A percentile compares a stretch with the other conserved stretches of the same genome.
These are phyloP conservation scores for Cystofilobasidium ferigula DNA, from an alignment of 768 basidiomycete genomes.

Conservation along the genomic window DNA sequence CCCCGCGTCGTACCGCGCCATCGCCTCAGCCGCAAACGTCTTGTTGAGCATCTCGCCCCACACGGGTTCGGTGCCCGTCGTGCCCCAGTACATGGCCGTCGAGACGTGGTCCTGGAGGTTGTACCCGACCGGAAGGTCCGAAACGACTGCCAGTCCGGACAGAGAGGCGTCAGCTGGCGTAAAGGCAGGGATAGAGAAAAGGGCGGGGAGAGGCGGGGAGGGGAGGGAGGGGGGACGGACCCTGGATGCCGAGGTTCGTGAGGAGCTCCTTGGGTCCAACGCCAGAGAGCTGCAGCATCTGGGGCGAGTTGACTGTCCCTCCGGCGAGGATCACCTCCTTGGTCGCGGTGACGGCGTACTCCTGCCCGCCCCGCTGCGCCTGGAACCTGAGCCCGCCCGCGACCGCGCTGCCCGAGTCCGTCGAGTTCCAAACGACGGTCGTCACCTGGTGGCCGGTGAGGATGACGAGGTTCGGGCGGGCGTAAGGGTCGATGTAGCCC, in stretches of 20 bases:
- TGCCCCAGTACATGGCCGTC: not conserved
- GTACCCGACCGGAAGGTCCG: slow-evolving; percentile 53
- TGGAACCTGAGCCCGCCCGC: slow-evolving; percentile 47
- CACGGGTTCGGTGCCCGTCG: not conserved
- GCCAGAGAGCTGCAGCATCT: slow-evolving; percentile 50
- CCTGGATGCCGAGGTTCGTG: slow-evolving; percentile 42
- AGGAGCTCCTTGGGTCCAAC: slow-evolving; percentile 51
- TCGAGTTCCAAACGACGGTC: slow-evolving; percentile 39
- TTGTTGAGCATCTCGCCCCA: slow-evolving; percentile 15
- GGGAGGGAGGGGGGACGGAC: not conserved
- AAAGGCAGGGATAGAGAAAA: not conserved
- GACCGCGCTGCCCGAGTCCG: slow-evolving; percentile 37
- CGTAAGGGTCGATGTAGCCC: slow-evolving; percentile 55
- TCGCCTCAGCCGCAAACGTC: not conserved
- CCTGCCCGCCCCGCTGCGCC: slow-evolving; percentile 29
- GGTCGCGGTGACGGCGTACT: slow-evolving; percentile 46
- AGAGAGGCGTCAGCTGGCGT: not conserved
- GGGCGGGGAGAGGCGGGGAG: not conserved
- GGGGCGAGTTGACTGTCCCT: slow-evolving; percentile 48
- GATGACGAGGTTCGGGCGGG: slow-evolving; percentile 54
- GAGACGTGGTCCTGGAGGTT: slow-evolving; percentile 42
- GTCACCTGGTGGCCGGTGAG: slow-evolving; percentile 54
- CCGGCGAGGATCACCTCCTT: slow-evolving; percentile 50
- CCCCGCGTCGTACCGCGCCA: not conserved
- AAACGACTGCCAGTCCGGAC: slow-evolving; percentile 38